phyloP scores from a whole-genome alignment of 2,329 filamentous ascomycete species.

The Plenodomus tracheiphilus region DNA sequence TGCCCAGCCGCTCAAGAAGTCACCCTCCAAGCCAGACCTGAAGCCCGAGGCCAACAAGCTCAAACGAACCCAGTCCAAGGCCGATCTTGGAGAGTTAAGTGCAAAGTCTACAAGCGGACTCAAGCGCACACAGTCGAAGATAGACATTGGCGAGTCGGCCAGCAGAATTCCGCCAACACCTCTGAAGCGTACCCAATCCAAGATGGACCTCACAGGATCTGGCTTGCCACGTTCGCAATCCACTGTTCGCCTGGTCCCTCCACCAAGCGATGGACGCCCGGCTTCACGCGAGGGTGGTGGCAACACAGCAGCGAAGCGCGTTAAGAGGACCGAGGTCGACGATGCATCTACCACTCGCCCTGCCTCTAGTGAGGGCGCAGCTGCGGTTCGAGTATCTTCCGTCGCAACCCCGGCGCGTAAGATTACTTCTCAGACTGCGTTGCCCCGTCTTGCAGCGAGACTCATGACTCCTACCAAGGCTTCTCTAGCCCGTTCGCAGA shows the following conservation, averaged over 20 bases:
- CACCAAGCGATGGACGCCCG: constrained; percentile 28
- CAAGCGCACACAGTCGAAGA: constrained; percentile 60
- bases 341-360: constrained; percentile 70
- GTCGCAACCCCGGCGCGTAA: constrained; percentile 30
- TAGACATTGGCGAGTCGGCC: constrained; percentile 65
- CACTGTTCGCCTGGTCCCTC: constrained; percentile 30
- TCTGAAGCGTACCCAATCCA: constrained; percentile 58
- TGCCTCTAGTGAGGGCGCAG: constrained; percentile 47
- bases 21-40: constrained; percentile 52
- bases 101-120: constrained; percentile 46
- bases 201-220: constrained; percentile 63
- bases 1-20: constrained; percentile 31
- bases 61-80: constrained; percentile 62
- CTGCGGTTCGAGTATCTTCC: constrained; percentile 11
- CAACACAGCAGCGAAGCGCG: constrained; percentile 64
- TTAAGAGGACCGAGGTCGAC: constrained; percentile 68
- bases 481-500: constrained; percentile 65
- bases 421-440: constrained; percentile 42
- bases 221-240: constrained; percentile 44
- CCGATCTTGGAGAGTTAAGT: constrained; percentile 65
- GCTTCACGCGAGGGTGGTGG: constrained; percentile 32
- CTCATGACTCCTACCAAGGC: constrained; percentile 80
- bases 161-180: constrained; percentile 43
- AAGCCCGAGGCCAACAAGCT: constrained; percentile 47
- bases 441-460: constrained; percentile 52